Evolutionary conservation across 2,329 filamentous ascomycete species (phyloP).

Genomic region (Parastagonospora nodorum): DNA sequence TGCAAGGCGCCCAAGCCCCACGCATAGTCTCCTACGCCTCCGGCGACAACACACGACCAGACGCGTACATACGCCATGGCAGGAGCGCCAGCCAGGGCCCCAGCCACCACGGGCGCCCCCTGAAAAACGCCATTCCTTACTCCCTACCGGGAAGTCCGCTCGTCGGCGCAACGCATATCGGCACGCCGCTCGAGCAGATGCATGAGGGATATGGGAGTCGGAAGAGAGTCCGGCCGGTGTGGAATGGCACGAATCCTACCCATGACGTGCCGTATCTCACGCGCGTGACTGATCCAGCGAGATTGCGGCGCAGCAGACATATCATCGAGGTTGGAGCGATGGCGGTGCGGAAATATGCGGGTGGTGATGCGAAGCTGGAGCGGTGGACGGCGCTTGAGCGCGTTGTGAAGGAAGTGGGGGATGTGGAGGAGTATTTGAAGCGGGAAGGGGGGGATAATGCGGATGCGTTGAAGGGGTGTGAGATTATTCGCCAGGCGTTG

Average conservation of each 20-base stretch:
- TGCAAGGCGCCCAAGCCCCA: slow-evolving; percentile 22
- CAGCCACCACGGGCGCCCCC: neutral
- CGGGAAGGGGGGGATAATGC: slow-evolving; percentile 4
- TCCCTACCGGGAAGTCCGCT: slow-evolving; percentile 1
- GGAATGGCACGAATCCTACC: too few relatives aligned
- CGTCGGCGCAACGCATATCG: slow-evolving; percentile 16
- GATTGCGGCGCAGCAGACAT: slow-evolving; percentile 21
- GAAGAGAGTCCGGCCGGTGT: neutral
- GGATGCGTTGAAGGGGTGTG: slow-evolving; percentile 25
- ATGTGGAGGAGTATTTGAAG: slow-evolving; percentile 23
- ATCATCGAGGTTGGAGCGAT: slow-evolving; percentile 41
- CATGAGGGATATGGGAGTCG: neutral
- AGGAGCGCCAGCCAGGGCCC: slow-evolving; percentile 13
- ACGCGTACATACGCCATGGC: slow-evolving; percentile 1
- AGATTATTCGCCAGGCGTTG: slow-evolving; percentile 18
- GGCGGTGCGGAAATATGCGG: slow-evolving; percentile 17
- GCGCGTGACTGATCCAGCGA: slow-evolving; percentile 27
- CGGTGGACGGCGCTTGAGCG: neutral
- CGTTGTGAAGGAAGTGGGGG: slow-evolving; percentile 19
- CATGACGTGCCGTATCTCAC: slow-evolving; percentile 5
- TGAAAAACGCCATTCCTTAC: slow-evolving; percentile 10
- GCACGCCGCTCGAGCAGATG: slow-evolving; percentile 16
- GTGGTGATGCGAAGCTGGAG: slow-evolving; percentile 7
- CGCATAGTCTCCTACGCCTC: slow-evolving; percentile 8
- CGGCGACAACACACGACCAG: slow-evolving; percentile 8